These are phyloP conservation scores for Blastocystis sp. DNA, from an alignment of 352 stramenopile genomes.

Conservation along the genomic window DNA sequence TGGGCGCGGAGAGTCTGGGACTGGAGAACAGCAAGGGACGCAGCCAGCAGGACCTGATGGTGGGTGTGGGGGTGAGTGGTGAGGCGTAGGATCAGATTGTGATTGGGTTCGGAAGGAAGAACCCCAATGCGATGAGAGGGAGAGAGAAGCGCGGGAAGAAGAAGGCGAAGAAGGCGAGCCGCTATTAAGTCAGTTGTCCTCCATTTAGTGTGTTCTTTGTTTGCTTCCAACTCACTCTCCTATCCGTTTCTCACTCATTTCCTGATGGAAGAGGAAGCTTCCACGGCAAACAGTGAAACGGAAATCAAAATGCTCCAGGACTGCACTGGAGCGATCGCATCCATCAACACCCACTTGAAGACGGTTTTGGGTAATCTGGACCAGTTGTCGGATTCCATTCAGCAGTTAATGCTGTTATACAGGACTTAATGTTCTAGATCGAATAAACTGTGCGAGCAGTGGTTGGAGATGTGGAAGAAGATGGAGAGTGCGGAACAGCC, in stretches of 20 bases:
- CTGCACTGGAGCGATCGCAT: slow-evolving; percentile 16
- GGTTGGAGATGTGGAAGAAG: slow-evolving; percentile 19
- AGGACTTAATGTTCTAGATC: background rate
- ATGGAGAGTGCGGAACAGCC: background rate
- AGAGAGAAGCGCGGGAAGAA: slow-evolving; percentile 63
- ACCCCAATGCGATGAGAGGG: slow-evolving; percentile 68
- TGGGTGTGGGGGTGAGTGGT: background rate
- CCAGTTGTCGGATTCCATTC: slow-evolving; percentile 26
- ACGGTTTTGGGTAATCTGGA: slow-evolving; percentile 41
- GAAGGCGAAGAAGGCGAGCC: slow-evolving; percentile 63
- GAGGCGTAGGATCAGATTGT: slow-evolving; percentile 48
- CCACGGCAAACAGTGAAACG: background rate
- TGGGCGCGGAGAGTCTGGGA: slow-evolving; percentile 53
- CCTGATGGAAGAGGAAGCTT: background rate
- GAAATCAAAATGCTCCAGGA: slow-evolving; percentile 32
- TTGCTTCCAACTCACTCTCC: background rate
- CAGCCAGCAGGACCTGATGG: background rate
- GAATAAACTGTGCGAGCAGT: slow-evolving; percentile 14
- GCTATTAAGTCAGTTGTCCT: slow-evolving; percentile 34
- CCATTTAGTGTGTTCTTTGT: background rate
- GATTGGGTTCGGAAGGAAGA: slow-evolving; percentile 67
- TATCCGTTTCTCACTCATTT: background rate
- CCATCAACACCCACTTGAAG: slow-evolving; percentile 29
- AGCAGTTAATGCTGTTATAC: background rate
- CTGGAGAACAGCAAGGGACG: slow-evolving; percentile 30